Evolutionary conservation across 208 protist genomes (phyloP).

Genomic region (Wallacemonas collosoma): DNA sequence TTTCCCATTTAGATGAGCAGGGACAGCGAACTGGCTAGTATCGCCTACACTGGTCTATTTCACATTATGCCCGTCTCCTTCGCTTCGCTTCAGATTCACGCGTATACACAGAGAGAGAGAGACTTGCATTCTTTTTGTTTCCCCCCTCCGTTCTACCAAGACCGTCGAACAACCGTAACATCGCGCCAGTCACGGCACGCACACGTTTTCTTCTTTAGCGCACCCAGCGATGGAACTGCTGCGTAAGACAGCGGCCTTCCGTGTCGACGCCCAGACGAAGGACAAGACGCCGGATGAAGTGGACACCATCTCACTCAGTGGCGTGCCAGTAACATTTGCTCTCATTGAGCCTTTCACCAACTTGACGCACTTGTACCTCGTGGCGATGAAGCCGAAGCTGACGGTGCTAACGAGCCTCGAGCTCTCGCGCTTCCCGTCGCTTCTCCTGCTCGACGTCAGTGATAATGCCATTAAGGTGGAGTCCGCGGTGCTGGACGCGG

Average conservation of each 20-base stretch:
- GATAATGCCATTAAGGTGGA: constrained; percentile 73
- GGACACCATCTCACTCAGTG: constrained; percentile 57
- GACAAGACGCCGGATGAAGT: constrained; percentile 52
- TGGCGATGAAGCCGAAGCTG: constrained; percentile 68
- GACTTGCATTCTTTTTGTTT: too few relatives aligned
- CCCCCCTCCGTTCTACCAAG: too few relatives aligned
- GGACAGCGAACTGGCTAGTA: too few relatives aligned
- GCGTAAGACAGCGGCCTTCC: constrained; percentile 63
- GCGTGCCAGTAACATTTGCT: constrained; percentile 54
- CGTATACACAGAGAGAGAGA: too few relatives aligned
- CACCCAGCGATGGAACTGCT: constrained; percentile 60
- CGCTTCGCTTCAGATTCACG: too few relatives aligned
- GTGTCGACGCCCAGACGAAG: constrained; percentile 71
- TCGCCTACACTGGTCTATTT: too few relatives aligned
- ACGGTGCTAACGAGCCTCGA: constrained; percentile 32
- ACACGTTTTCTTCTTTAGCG: neutral
- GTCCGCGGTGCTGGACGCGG: constrained; percentile 16
- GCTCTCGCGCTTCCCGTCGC: constrained; percentile 29
- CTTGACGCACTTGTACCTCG: constrained; percentile 61
- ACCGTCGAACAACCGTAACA: too few relatives aligned
- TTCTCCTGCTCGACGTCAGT: constrained; percentile 81
- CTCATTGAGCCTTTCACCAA: constrained; percentile 46
- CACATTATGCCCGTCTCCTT: too few relatives aligned
- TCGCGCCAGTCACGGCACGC: too few relatives aligned
- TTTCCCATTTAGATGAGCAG: too few relatives aligned